Evolutionary conservation across 1,284 basidiomycete genomes (phyloP).

Genomic region (Ustilago shanxiensis): DNA sequence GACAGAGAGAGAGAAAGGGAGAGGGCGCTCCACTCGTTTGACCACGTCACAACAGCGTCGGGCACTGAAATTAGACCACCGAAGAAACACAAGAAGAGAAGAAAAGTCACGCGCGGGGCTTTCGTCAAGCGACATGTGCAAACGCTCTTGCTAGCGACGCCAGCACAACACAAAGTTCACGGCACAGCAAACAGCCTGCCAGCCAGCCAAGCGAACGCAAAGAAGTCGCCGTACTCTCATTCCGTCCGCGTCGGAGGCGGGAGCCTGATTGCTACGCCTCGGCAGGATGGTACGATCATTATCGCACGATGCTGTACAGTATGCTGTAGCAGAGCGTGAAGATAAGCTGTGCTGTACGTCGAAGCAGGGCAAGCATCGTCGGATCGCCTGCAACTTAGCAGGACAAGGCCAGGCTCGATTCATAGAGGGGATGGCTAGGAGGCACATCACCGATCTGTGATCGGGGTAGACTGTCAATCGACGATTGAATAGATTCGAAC

Average conservation of each 20-base stretch:
- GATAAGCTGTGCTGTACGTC: too few species aligned
- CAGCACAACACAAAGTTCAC: background rate
- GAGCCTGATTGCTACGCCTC: background rate
- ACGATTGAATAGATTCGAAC: too few species aligned
- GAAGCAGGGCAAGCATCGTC: too few species aligned
- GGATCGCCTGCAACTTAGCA: too few species aligned
- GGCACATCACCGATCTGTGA: too few species aligned
- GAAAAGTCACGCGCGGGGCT: conserved; percentile 2
- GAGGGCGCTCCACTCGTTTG: conserved; percentile 6
- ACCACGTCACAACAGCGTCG: background rate
- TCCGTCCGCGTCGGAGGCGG: background rate
- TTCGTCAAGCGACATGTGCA: conserved; percentile 9
- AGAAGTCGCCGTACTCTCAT: background rate
- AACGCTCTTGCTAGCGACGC: too few species aligned
- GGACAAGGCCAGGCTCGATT: too few species aligned
- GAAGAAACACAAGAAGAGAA: background rate
- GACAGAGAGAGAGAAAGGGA: background rate
- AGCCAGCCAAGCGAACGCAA: background rate
- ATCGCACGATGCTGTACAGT: too few species aligned
- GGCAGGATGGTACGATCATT: too few species aligned
- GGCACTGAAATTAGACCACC: conserved; percentile 2
- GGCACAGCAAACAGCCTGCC: background rate
- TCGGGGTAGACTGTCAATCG: too few species aligned
- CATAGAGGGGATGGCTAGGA: too few species aligned
- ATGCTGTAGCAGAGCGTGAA: too few species aligned